Evolutionary conservation across 164 flowering plant species (phyloP).

Genomic region (Tetrastigma voinierianum): DNA sequence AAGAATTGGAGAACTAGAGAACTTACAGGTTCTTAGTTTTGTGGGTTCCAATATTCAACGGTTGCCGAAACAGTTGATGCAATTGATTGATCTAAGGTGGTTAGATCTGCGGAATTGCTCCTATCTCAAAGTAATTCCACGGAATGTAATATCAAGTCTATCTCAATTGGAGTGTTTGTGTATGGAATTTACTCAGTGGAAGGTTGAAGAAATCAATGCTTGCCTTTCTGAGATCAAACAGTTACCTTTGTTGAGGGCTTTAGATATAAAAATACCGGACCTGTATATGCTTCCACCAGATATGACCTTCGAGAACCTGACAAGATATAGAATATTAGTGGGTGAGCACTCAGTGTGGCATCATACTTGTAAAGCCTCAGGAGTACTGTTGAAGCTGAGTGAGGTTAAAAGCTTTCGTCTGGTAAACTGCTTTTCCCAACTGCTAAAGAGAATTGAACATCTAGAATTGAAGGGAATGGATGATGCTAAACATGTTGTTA

Average conservation of each 20-base stretch:
- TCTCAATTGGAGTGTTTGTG: not conserved
- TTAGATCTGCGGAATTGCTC: not conserved
- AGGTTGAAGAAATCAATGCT: not conserved
- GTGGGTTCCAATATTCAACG: too few relatives aligned
- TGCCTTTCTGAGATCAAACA: not conserved
- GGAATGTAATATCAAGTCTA: too few relatives aligned
- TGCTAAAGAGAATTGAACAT: not conserved
- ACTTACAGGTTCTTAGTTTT: not conserved
- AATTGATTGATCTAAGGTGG: not conserved
- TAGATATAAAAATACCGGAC: not conserved
- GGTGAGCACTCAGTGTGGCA: not conserved
- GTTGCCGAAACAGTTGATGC: not conserved
- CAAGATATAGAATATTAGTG: too few relatives aligned
- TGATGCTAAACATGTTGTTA: not conserved
- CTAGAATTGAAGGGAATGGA: not conserved
- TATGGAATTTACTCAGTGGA: not conserved
- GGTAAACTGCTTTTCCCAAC: not conserved
- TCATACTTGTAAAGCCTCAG: not conserved
- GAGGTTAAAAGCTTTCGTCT: not conserved
- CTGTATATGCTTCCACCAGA: not conserved
- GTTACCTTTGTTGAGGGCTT: not conserved
- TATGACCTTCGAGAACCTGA: not conserved
- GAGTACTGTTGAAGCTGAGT: not conserved
- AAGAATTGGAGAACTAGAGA: not conserved
- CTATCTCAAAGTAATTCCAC: not conserved